Base-by-base conservation (phyloP, 2,329 filamentous ascomycete genomes). In the Microcyclosporella mali region DNA sequence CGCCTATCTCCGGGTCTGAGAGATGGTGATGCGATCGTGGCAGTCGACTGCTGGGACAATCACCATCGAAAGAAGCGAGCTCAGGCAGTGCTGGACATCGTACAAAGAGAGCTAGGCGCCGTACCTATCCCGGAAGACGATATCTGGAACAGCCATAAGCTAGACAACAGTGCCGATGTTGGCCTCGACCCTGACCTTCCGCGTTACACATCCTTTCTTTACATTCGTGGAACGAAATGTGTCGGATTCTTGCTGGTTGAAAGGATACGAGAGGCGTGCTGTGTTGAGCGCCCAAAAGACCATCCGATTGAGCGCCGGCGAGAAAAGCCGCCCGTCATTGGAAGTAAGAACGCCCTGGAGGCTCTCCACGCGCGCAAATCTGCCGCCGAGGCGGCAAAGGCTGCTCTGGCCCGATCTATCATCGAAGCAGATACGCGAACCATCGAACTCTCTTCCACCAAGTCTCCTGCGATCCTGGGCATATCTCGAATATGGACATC, bases 401-500 rank as follows among this genome's bases (percentile, higher is more conserved):
- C 37, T 27, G 40, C 33, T 1, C 16, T 37, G 27, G 33, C 32
- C n/a, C 33, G 49, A 14, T 45, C 50, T 8, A 41, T 47, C 27
- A 38, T 45, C 12, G 15, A 48, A 37, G 43, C 48, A 8, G 40
- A 43, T 6, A 32, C 39, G 29, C 47, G 53, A 25, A 52, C 56
- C 1, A 38, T 63, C 2, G 34, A 52, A 15, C 42, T 60, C 18
- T 56, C 56, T 4, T 31, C 41, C 10, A 40, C 40, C 4, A 29
- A 28, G 2, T 36, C 41, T 18, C 63, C 69, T 2, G 77, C 74
- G 2, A 66, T 75, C n/a, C 68, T 82, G 41, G 78, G 79, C 14
- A 73, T 84, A 18, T 81, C 79, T 17, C 72, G 81, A 21, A 79
- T 84, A 51, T 84, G 81, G 81, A 79, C 77, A 0, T 78, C 75